These are phyloP conservation scores for Tricladium varicosporioides DNA, from an alignment of 2,329 filamentous ascomycete genomes.

Conservation along the genomic window DNA sequence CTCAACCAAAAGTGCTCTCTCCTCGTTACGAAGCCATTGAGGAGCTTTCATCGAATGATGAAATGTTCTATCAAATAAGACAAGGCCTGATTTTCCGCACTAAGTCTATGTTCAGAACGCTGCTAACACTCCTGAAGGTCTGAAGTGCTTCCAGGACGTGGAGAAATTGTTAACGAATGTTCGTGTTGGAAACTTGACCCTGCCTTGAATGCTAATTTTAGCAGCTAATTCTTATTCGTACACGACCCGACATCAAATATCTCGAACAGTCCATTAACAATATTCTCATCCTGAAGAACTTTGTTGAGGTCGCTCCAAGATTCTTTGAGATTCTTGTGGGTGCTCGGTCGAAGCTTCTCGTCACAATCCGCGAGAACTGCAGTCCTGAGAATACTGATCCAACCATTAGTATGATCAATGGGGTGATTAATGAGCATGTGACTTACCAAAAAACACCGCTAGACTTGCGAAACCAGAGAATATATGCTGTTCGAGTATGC, in stretches of 20 bases:
- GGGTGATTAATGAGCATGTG: conserved; percentile 77
- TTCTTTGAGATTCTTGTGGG: conserved; percentile 67
- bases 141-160: conserved; percentile 74
- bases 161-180: conserved; percentile 79
- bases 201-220: conserved; percentile 19
- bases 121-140: conserved; percentile 42
- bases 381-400: conserved; percentile 57
- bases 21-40: conserved; percentile 79
- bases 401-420: conserved; percentile 63
- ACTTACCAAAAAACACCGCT: conserved; percentile 75
- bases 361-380: conserved; percentile 69
- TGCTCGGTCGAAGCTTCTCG: conserved; percentile 62
- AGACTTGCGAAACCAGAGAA: conserved; percentile 84
- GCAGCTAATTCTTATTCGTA: conserved; percentile 74
- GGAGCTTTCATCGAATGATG: conserved; percentile 77
- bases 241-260: conserved; percentile 61
- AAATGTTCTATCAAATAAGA: conserved; percentile 77
- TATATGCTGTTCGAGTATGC: conserved; percentile 77
- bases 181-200: conserved; percentile 22
- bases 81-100: conserved; percentile 48
- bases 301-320: conserved; percentile 64
- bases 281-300: conserved; percentile 82
- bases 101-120: not conserved
- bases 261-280: conserved; percentile 84
- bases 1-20: conserved; percentile 61